Conservation (phyloP, 371 early-diverging fungal species). For the Mortierella polycephala region DNA sequence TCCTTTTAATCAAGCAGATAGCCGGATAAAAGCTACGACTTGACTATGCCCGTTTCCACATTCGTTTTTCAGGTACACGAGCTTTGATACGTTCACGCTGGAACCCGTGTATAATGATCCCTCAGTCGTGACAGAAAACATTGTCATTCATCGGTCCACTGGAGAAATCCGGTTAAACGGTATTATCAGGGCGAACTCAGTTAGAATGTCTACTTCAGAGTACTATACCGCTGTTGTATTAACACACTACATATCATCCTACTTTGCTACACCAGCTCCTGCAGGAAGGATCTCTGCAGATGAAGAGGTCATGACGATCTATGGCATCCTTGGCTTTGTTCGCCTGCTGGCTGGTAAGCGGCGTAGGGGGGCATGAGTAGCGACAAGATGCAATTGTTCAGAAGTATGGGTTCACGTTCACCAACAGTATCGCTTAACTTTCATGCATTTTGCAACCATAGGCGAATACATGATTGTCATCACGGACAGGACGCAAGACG, state of each 20-base stretch:
- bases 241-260: background rate
- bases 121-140: conserved; percentile 46
- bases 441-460: conserved; percentile 18
- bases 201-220: background rate
- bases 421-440: background rate
- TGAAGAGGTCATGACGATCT: conserved; percentile 58
- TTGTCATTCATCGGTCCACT: conserved; percentile 43
- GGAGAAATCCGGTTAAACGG: conserved; percentile 48
- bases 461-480: conserved; percentile 90
- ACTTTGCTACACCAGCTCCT: conserved; percentile 6
- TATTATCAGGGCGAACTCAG: conserved; percentile 1
- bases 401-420: background rate
- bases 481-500: conserved; percentile 78
- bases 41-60: background rate
- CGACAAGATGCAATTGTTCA: background rate
- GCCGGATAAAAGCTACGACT: background rate
- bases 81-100: conserved; percentile 34
- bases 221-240: background rate
- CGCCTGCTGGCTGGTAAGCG: conserved; percentile 74
- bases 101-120: conserved; percentile 54
- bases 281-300: conserved; percentile 25
- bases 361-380: no score
- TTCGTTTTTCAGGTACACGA: conserved; percentile 22
- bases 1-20: background rate
- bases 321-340: conserved; percentile 83